phyloP scores from a whole-genome alignment of 2,329 filamentous ascomycete genomes.

The Fusarium coffeatum region DNA sequence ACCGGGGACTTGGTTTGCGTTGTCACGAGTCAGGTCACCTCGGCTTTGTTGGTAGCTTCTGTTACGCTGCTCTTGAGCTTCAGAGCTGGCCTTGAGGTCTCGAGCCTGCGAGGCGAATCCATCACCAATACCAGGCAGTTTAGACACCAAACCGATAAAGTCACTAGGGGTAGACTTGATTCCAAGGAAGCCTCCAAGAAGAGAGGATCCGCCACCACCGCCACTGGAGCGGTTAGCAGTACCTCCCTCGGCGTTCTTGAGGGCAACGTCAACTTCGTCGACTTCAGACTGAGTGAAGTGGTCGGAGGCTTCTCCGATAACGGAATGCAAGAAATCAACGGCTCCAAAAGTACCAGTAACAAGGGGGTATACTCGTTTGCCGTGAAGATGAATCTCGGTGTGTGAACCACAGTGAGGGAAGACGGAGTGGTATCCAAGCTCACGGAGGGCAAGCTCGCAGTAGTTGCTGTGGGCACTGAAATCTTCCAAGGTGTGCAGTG shows the following conservation, averaged over 20 bases:
- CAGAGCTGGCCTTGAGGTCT: conserved; percentile 69
- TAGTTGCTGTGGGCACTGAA: conserved; percentile 88
- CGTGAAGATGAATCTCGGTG: conserved; percentile 72
- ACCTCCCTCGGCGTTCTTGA: conserved; percentile 73
- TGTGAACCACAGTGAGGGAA: conserved; percentile 78
- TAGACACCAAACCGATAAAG: conserved; percentile 78
- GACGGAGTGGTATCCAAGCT: conserved; percentile 83
- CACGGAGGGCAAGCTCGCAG: conserved; percentile 79
- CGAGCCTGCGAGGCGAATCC: conserved; percentile 75
- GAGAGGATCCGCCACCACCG: conserved; percentile 49
- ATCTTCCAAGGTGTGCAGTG: conserved; percentile 81
- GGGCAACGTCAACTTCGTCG: conserved; percentile 80
- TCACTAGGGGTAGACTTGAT: conserved; percentile 58
- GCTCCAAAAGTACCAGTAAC: conserved; percentile 81
- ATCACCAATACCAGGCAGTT: conserved; percentile 77
- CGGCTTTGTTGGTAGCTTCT: conserved; percentile 48
- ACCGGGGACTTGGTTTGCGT: conserved; percentile 73
- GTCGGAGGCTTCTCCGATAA: conserved; percentile 80
- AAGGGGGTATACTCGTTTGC: conserved; percentile 76
- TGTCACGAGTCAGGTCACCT: conserved; percentile 55
- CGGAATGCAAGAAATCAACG: conserved; percentile 86
- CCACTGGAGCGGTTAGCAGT: conserved; percentile 51
- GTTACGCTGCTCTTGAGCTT: conserved; percentile 72
- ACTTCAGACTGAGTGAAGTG: conserved; percentile 88
- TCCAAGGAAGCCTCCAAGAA: conserved; percentile 57